A percentile compares a stretch with the other conserved stretches of the same genome.
These are phyloP conservation scores for Phellopilus nigrolimitatus DNA, from an alignment of 1,284 basidiomycete species.

Conservation along the genomic window DNA sequence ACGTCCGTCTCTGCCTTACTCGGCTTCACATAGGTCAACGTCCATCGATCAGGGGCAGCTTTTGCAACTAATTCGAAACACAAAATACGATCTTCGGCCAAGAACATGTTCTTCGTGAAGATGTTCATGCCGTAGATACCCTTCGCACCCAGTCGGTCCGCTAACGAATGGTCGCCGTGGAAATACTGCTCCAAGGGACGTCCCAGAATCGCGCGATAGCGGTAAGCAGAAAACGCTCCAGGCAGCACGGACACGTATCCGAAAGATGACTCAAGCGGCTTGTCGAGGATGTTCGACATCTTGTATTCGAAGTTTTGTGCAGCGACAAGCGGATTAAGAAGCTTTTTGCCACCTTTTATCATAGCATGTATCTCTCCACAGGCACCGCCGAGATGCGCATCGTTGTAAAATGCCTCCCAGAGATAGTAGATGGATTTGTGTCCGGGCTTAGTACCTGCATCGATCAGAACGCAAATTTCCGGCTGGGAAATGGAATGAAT, in stretches of 20 bases:
- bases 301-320: conserved; percentile 99
- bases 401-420: conserved; percentile 90
- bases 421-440: conserved; percentile 96
- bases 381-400: conserved; percentile 71
- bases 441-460: conserved; percentile 94
- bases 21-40: conserved; percentile 90
- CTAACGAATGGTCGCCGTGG: conserved; percentile 94
- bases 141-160: conserved; percentile 88
- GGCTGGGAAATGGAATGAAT: conserved; percentile 46
- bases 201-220: conserved; percentile 87
- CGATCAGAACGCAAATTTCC: conserved; percentile 86
- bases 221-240: conserved; percentile 95
- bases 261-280: conserved; percentile 92
- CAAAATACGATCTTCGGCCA: conserved; percentile 93
- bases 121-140: conserved; percentile 98
- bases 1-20: conserved; percentile 95
- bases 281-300: conserved; percentile 94
- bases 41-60: conserved; percentile 81
- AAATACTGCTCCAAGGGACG: conserved; percentile 96
- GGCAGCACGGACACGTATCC: conserved; percentile 95
- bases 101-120: conserved; percentile 95
- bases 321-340: conserved; percentile 90
- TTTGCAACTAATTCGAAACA: conserved; percentile 98
- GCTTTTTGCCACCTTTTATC: conserved; percentile 88
- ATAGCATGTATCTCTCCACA: conserved; percentile 94